Evolutionary conservation across 805 yeast species (phyloP).

Genomic region (Kuraishia borneana): DNA sequence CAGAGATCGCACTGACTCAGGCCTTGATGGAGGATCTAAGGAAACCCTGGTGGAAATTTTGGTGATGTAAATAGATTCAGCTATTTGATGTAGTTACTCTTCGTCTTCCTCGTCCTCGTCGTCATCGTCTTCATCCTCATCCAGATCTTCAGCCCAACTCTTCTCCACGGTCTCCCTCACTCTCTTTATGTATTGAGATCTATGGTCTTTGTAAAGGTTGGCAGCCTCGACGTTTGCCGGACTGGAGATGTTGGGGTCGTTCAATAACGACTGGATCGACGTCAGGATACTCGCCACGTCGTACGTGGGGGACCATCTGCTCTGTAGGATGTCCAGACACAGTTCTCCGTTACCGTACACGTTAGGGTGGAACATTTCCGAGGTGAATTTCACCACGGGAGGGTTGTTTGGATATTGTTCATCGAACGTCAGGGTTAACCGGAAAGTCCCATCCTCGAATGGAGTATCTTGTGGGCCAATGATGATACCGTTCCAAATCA

Average conservation of each 20-base stretch:
- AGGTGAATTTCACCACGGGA: conserved; percentile 80
- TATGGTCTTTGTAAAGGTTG: conserved; percentile 86
- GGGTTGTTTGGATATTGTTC: conserved; percentile 98
- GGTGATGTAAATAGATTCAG: conserved; percentile 2
- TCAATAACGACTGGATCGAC: conserved; percentile 80
- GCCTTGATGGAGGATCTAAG: conserved; percentile 5
- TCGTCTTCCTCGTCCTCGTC: conserved; percentile 22
- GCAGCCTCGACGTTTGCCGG: conserved; percentile 99
- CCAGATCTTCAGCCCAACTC: conserved; percentile 81
- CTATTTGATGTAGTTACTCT: conserved; percentile 3
- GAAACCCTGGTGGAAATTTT: conserved; percentile 1
- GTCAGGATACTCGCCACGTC: conserved; percentile 94
- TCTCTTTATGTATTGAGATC: conserved; percentile 81
- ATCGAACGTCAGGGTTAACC: conserved; percentile 77
- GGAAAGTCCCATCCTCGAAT: conserved; percentile 94
- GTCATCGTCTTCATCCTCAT: conserved; percentile 42
- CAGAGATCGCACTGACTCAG: conserved; percentile 7
- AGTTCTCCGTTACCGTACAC: conserved; percentile 93
- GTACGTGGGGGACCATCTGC: conserved; percentile 97
- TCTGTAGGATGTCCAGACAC: conserved; percentile 91
- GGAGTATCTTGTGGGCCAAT: conserved; percentile 98
- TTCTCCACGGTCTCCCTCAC: conserved; percentile 92
- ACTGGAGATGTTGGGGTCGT: conserved; percentile 92
- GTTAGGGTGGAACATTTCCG: conserved; percentile 97
- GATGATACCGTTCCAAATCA: conserved; percentile 97